These are phyloP conservation scores for Aspergillus nomiae DNA, from an alignment of 2,329 filamentous ascomycete genomes.

Conservation along the genomic window DNA sequence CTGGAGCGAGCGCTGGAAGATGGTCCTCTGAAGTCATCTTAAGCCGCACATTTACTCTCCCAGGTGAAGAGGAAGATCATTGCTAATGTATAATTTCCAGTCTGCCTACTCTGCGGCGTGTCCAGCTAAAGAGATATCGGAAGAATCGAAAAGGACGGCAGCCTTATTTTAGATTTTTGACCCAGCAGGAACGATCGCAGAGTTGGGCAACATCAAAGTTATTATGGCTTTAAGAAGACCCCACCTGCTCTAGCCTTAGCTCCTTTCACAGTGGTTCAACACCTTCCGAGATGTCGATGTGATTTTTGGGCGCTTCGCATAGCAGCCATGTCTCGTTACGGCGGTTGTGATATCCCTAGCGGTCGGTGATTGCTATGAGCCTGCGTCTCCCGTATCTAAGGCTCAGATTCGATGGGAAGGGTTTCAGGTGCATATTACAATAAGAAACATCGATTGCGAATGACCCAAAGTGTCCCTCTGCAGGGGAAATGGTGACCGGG, in stretches of 20 bases:
- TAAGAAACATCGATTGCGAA: background rate
- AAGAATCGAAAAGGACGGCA: background rate
- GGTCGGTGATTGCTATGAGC: background rate
- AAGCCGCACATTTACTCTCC: background rate
- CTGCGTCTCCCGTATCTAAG: background rate
- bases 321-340: constrained; percentile 1
- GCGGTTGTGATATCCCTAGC: background rate
- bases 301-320: background rate
- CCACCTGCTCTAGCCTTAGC: background rate
- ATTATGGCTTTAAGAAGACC: background rate
- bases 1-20: constrained; percentile 32
- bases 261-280: background rate
- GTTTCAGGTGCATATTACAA: background rate
- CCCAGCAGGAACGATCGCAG: background rate
- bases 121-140: background rate
- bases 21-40: constrained; percentile 23
- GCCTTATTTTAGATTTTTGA: background rate
- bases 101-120: background rate
- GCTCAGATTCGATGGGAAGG: background rate
- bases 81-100: background rate
- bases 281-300: constrained; percentile 1
- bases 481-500: background rate
- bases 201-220: constrained; percentile 1
- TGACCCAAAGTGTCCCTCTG: background rate
- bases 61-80: background rate